A percentile compares a stretch with the other conserved stretches of the same genome.
phyloP scores from a whole-genome alignment of 2,329 filamentous ascomycete genomes.

The Aureobasidium lini region DNA sequence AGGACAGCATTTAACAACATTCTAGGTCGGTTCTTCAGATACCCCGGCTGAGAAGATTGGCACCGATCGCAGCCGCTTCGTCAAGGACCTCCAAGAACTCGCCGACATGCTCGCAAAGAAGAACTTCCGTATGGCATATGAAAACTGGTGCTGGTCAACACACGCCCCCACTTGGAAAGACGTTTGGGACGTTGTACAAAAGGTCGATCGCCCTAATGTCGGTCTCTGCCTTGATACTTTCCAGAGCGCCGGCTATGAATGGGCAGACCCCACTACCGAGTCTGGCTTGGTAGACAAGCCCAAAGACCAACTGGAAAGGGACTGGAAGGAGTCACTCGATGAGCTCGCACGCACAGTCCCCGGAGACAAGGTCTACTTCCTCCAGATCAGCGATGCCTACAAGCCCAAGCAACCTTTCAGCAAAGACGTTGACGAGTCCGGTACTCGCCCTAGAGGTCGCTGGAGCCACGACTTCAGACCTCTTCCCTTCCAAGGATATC shows the following conservation, averaged over 20 bases:
- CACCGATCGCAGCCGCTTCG: slow-evolving; percentile 43
- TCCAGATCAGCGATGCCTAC: slow-evolving; percentile 72
- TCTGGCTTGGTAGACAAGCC: slow-evolving; percentile 50
- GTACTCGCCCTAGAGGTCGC: slow-evolving; percentile 51
- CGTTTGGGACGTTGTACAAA: slow-evolving; percentile 60
- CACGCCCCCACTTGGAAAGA: slow-evolving; percentile 61
- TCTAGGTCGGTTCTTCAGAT: slow-evolving; percentile 56
- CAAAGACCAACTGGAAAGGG: slow-evolving; percentile 13
- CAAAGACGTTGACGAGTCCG: slow-evolving; percentile 41
- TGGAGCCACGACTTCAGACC: slow-evolving; percentile 69
- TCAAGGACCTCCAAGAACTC: slow-evolving; percentile 55
- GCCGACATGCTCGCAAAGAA: slow-evolving; percentile 53
- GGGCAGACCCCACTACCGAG: slow-evolving; percentile 59
- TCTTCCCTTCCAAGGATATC: slow-evolving; percentile 62
- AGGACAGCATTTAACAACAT: neutral
- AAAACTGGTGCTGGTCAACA: slow-evolving; percentile 78
- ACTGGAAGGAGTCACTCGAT: slow-evolving; percentile 48
- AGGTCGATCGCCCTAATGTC: slow-evolving; percentile 57
- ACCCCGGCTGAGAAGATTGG: slow-evolving; percentile 47
- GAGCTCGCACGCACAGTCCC: slow-evolving; percentile 53
- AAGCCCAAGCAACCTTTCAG: slow-evolving; percentile 50
- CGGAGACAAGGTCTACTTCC: slow-evolving; percentile 61
- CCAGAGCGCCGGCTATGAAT: slow-evolving; percentile 65
- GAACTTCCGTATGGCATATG: slow-evolving; percentile 60
- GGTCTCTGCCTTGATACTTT: slow-evolving; percentile 74